Evolutionary conservation across 192 early-diverging fungal species (phyloP), one percentile per base, ranked within the genome.

Genomic region (Linnemannia exigua): DNA sequence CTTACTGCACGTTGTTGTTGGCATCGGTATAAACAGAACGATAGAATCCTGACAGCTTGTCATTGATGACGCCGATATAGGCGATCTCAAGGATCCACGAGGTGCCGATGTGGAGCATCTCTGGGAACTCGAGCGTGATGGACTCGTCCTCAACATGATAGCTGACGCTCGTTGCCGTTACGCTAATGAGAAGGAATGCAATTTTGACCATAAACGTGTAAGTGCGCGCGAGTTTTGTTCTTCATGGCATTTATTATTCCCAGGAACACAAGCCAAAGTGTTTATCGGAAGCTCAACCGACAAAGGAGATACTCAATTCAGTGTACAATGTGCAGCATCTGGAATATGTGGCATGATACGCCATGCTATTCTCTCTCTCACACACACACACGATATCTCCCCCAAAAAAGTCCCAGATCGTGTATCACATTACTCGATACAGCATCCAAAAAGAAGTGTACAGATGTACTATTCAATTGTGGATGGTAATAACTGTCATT

Each of bases 41-140:
- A 90, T 97, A 97, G 88, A 97, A 97, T 1, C 97, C 96, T 37
- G 91, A 91, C 93, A 97, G 94, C 77, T 95, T 91, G 89, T 97
- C 91, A 84, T 94, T 95, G 80, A 91, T 89, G 36, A 91, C 72
- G 41, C 92, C 90, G 67, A 86, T 84, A 71, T 93, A 94, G 73
- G 77, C 67, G 12, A 93, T 85, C 44, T 79, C 78, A 77, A 93
- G 79, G 37, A 87, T 89, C 69, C 88, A 90, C 12, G 90, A 87
- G 36, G 80, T 79, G 58, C 87, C 87, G 28, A 87, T 85, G 14
- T 89, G 81, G n/a, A 93, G 86, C 50, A 82, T 35, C 52, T 90
- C 87, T 20, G 87, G 86, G 78, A 92, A 93, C 28, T 86, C 86
- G 20, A 92, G 83, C 4, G 78, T 80, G 28, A 86, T 86, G 25